These are phyloP conservation scores for Kodamaea laetipori DNA, from an alignment of 805 yeast genomes.

Conservation along the genomic window DNA sequence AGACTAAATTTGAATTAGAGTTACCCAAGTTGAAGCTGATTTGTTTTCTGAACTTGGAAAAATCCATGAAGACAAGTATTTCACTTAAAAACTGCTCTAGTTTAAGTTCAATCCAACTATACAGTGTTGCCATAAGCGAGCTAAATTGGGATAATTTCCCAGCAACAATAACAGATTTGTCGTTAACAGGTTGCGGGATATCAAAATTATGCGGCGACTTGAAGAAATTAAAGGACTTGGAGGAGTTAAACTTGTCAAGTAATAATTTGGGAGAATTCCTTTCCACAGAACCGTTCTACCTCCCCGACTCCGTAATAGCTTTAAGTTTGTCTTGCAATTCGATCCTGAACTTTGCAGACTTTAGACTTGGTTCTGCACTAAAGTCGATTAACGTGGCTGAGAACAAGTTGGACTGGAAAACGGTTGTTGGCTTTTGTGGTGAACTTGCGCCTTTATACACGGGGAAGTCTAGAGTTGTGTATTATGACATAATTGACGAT, in stretches of 20 bases:
- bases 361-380: too few relatives aligned
- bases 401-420: too few relatives aligned
- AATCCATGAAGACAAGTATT: not conserved
- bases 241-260: not conserved
- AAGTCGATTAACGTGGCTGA: too few relatives aligned
- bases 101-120: not conserved
- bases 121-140: not conserved
- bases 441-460: too few relatives aligned
- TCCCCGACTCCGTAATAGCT: not conserved
- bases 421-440: too few relatives aligned
- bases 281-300: not conserved
- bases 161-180: not conserved
- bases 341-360: not conserved
- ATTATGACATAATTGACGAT: too few relatives aligned
- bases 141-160: not conserved
- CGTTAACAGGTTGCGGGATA: not conserved
- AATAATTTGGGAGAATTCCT: not conserved
- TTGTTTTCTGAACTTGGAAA: not conserved
- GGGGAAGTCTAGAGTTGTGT: too few relatives aligned
- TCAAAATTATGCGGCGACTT: not conserved
- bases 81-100: not conserved
- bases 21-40: not conserved
- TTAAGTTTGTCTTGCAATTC: not conserved
- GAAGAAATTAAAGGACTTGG: not conserved
- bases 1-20: not conserved